A percentile compares a stretch with the other conserved stretches of the same genome.
phyloP scores from a whole-genome alignment of 192 early-diverging fungal species.

The Lobosporangium transversale region DNA sequence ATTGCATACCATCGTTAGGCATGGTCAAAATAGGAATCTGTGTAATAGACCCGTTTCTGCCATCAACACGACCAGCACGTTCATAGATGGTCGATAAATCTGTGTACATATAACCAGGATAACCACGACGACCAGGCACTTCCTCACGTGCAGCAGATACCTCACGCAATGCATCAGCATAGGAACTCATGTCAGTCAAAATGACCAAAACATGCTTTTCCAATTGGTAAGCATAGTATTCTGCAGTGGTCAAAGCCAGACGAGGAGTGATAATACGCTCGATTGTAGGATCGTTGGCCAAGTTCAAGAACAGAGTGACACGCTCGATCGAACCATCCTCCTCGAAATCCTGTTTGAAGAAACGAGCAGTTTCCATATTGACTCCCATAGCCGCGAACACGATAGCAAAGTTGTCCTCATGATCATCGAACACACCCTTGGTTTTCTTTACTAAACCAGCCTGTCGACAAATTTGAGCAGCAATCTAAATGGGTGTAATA shows the following conservation, averaged over 20 bases:
- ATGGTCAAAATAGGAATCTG: slow-evolving; percentile 99
- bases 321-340: slow-evolving; percentile 99
- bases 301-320: slow-evolving; percentile 98
- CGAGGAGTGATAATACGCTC: slow-evolving; percentile 99
- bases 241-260: slow-evolving; percentile 96
- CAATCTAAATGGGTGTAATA: slow-evolving; percentile 71
- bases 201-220: slow-evolving; percentile 99
- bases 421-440: slow-evolving; percentile 94
- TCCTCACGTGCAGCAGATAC: slow-evolving; percentile 99
- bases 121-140: slow-evolving; percentile 98
- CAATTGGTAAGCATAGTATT: slow-evolving; percentile 99
- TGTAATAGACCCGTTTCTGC: slow-evolving; percentile 97
- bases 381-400: slow-evolving; percentile 99
- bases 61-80: slow-evolving; percentile 96
- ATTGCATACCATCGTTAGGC: slow-evolving; percentile 94
- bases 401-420: slow-evolving; percentile 99
- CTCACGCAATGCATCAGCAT: slow-evolving; percentile 99
- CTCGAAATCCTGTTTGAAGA: slow-evolving; percentile 99
- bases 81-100: slow-evolving; percentile 99
- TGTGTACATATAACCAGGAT: slow-evolving; percentile 99
- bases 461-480: slow-evolving; percentile 99
- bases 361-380: slow-evolving; percentile 99
- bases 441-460: slow-evolving; percentile 94
- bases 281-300: slow-evolving; percentile 99
- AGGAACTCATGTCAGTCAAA: slow-evolving; percentile 99